Conservation (phyloP, 306 rosid genomes). For the Sicyos baderoa region DNA sequence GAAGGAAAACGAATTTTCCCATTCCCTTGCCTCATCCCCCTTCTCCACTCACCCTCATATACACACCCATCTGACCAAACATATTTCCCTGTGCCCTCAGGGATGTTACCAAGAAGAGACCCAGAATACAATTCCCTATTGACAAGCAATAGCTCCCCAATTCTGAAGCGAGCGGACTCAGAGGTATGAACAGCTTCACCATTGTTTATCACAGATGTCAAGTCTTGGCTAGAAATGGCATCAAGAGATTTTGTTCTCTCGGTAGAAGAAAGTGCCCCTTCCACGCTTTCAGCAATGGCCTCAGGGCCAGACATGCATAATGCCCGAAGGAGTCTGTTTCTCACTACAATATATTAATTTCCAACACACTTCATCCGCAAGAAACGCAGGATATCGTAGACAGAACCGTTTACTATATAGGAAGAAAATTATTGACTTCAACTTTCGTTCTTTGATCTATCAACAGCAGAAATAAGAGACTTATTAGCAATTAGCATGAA, state of each 20-base stretch:
- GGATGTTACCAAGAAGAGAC: conserved; percentile 61
- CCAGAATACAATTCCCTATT: conserved; percentile 75
- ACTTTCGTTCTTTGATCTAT: conserved; percentile 35
- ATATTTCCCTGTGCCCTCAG: conserved; percentile 81
- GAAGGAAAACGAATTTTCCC: conserved; percentile 69
- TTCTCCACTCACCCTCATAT: conserved; percentile 94
- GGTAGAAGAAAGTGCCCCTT: conserved; percentile 42
- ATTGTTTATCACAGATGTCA: conserved; percentile 30
- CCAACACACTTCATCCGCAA: conserved; percentile 33
- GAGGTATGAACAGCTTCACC: conserved; percentile 46
- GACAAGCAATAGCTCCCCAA: conserved; percentile 53
- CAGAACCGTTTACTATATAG: conserved; percentile 23
- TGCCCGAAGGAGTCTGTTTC: conserved; percentile 41
- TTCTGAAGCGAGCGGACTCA: conserved; percentile 61
- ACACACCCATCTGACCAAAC: conserved; percentile 82
- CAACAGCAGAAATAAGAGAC: conserved; percentile 24
- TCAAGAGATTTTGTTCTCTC: conserved; percentile 84
- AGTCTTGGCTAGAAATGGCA: conserved; percentile 34
- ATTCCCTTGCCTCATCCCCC: conserved; percentile 82
- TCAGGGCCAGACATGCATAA: conserved; percentile 98
- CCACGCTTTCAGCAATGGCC: conserved; percentile 56
- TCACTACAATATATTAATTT: conserved; percentile 22
- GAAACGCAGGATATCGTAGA: conserved; percentile 27
- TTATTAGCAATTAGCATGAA: conserved; percentile 1
- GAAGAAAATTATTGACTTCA: conserved; percentile 13